phyloP scores from a whole-genome alignment of 768 basidiomycete species.

The Tubosaeta sp. region DNA sequence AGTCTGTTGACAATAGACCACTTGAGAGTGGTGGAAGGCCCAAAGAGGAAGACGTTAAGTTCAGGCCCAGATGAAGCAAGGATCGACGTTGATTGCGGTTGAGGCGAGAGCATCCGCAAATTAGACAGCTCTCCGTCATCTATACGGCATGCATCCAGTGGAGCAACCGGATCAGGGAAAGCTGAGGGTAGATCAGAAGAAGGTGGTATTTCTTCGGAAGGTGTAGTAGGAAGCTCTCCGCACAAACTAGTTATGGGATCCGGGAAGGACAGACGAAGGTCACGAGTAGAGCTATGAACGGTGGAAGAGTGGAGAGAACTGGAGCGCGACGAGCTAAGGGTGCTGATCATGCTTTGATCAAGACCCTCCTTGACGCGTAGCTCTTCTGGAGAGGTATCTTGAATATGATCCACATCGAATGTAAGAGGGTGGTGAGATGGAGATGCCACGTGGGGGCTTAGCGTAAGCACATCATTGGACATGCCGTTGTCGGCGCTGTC shows the following conservation, averaged over 20 bases:
- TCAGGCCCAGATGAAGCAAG: conserved; percentile 32
- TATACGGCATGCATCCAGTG: conserved; percentile 9
- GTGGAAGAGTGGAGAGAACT: conserved; percentile 53
- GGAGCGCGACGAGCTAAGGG: conserved; percentile 69
- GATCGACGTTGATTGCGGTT: conserved; percentile 26
- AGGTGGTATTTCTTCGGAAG: conserved; percentile 50
- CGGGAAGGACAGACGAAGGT: conserved; percentile 77
- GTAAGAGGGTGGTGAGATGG: conserved; percentile 19
- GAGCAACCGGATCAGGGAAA: conserved; percentile 15
- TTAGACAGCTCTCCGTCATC: conserved; percentile 34
- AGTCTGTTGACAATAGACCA: conserved; percentile 59
- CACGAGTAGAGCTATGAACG: conserved; percentile 59
- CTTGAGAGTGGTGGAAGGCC: conserved; percentile 52
- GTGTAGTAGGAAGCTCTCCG: conserved; percentile 52
- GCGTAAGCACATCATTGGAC: conserved; percentile 21
- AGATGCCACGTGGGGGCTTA: conserved; percentile 22
- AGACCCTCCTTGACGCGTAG: conserved; percentile 67
- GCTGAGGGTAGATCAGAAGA: conserved; percentile 32
- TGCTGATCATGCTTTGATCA: conserved; percentile 81
- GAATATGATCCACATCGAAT: conserved; percentile 24
- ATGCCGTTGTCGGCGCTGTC: conserved; percentile 51
- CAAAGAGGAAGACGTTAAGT: conserved; percentile 67
- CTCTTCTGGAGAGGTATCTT: conserved; percentile 51
- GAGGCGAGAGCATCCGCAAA: conserved; percentile 24
- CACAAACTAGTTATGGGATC: conserved; percentile 75